Base-by-base conservation (phyloP, 176 grass and related monocot species). In the Areca catechu region DNA sequence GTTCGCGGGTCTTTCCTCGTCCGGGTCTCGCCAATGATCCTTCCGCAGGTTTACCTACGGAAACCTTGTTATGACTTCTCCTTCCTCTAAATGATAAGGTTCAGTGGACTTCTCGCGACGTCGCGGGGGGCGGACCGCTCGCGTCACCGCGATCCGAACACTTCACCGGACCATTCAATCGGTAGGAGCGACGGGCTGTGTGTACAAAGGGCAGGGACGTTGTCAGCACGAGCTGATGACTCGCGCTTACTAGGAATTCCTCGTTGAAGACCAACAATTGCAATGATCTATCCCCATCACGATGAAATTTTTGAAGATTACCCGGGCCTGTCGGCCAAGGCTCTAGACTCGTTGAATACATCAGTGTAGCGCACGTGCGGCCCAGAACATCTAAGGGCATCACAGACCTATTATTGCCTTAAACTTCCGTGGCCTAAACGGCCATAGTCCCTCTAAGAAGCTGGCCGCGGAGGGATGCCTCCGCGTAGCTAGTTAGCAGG, bases 301-400 rank as follows among this genome's bases (percentile, higher is more conserved):
- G 77, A 80, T 74, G 69, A 80, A 80, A 80, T 80, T 80, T 74
- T 43, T 19, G 5, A 80, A 80, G 77, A 80, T 80, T 80, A 80
- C 77, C 77, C 77, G 70, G 49, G 70, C 77, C 70, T 74, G 50
- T 79, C 76, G 76, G 61, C 69, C 76, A 72, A 79, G 76, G 76
- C 76, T 73, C 73, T 73, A 79, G 34, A 79, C 68, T 79, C 69
- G 54, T 80, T 80, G 77, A 69, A 74, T 80, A 80, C 70, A 80
- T 80, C 77, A 80, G 77, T 80, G 77, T 80, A 80, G 69, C 77
- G 56, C 63, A 49, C 70, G 70, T 80, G 77, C 70, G 56, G 70
- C 77, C 77, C 77, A 74, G 77, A 80, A 80, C 77, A 80, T 80
- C 63, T 80, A 80, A 80, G 77, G 77, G 77, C 77, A 80, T 80